phyloP scores from a whole-genome alignment of 306 rosid species.

The Quercus alba region DNA sequence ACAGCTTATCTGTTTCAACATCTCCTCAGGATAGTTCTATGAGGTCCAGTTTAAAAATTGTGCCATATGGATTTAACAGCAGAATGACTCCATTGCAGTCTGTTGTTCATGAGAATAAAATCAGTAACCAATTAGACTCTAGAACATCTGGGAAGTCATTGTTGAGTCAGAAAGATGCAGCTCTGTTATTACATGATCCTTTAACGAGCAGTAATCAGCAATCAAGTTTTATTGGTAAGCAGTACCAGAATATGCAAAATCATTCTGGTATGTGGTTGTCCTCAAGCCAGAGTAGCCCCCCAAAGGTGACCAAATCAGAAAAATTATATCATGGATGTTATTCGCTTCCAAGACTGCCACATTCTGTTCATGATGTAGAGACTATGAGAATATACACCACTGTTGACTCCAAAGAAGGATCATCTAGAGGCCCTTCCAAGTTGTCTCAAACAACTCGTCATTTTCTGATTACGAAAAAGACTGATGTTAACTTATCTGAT shows the following conservation, averaged over 20 bases:
- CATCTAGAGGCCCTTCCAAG: slow-evolving; percentile 44
- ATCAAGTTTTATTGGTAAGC: slow-evolving; percentile 30
- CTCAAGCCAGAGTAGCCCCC: slow-evolving; percentile 33
- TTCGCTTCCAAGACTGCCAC: slow-evolving; percentile 35
- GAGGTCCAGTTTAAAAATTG: slow-evolving; percentile 41
- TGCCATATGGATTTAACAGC: slow-evolving; percentile 33
- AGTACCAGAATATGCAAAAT: slow-evolving; percentile 39
- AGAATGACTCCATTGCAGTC: slow-evolving; percentile 37
- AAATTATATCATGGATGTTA: slow-evolving; percentile 31
- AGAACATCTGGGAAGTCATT: slow-evolving; percentile 36
- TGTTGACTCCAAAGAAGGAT: slow-evolving; percentile 47
- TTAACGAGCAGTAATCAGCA: slow-evolving; percentile 33
- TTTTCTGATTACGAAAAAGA: slow-evolving; percentile 40
- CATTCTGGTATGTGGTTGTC: slow-evolving; percentile 23
- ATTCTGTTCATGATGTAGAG: slow-evolving; percentile 41
- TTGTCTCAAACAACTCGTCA: slow-evolving; percentile 50
- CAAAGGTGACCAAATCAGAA: slow-evolving; percentile 31
- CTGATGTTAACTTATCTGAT: slow-evolving; percentile 43
- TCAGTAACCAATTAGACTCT: slow-evolving; percentile 36
- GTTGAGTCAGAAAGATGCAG: slow-evolving; percentile 33
- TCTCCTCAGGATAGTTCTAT: slow-evolving; percentile 25
- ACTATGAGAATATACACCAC: slow-evolving; percentile 46
- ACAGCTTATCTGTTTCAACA: slow-evolving; percentile 36
- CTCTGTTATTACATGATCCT: slow-evolving; percentile 35
- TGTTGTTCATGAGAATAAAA: slow-evolving; percentile 42